Base-by-base conservation (phyloP, 2,329 filamentous ascomycete genomes). In the Byssochlamys sp. region DNA sequence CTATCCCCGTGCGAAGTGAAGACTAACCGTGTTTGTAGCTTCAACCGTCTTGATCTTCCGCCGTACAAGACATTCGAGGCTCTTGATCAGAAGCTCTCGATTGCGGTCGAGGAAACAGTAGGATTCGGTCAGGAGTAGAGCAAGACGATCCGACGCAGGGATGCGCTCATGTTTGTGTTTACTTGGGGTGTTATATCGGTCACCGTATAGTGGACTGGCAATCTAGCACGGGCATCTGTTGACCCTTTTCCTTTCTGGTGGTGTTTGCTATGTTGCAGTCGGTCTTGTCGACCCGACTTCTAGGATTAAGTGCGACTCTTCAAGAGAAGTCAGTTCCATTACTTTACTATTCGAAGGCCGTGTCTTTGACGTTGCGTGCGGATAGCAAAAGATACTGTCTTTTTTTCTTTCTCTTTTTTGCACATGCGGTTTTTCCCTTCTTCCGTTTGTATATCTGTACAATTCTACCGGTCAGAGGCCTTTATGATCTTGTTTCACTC, bases 51-150 rank as follows among this genome's bases (percentile, higher is more conserved):
- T 64, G 94, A 99, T 75, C 78, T 99, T 54, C 94, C 94, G 48
- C 86, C 90, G 28, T 99, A 99, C 73, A 97, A 96, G 80, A 84
- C 81, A 25, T 82, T 91, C 67, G 92, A 97, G 62, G 84, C 84
- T 66, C 80, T 99, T 64, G 88, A 92, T 71, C 80, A 86, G 69
- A 99, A 99, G 77, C 80, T 99, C 66, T 94, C 91, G 5, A 95
- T 96, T 75, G 94, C 94, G 27, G 94, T 99, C 57, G 94, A 99
- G 77, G 94, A 99, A 79, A 99, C 94, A 0, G 91, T 99, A 80
- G 94, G 94, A 61, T 99, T 99, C 72, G 94, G 94, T 63, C 94
- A 99, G 78, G 94, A 99, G 79, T 99, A 90, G 71, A 68, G 4
- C 19, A 28, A 35, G 19, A 28, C n/a, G 1, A 26, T 28, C 49